Conservation (phyloP, 129 eudicot genomes). For the Helianthus tuberosus region DNA sequence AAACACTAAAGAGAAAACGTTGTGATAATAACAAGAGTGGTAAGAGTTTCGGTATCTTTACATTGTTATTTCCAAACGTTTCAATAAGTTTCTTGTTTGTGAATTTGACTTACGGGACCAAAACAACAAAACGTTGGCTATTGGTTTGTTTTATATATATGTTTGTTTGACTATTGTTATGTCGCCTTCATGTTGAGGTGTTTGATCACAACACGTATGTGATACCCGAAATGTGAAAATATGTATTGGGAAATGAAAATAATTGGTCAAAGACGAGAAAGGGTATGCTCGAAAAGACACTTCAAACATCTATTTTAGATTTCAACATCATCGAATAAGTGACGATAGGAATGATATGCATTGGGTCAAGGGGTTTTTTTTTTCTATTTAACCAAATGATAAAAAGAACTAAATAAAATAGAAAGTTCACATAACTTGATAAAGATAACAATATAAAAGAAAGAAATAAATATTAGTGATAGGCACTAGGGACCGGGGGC, state of each 20-base stretch:
- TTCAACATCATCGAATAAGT: background rate
- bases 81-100: background rate
- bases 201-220: background rate
- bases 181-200: background rate
- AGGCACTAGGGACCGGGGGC: too few relatives aligned
- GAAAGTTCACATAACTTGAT: too few relatives aligned
- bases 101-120: background rate
- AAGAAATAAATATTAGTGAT: too few relatives aligned
- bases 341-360: background rate
- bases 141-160: background rate
- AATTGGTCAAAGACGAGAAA: background rate
- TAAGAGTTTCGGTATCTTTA: too few relatives aligned
- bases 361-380: background rate
- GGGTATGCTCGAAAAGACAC: background rate
- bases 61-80: background rate
- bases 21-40: background rate
- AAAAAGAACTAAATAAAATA: too few relatives aligned
- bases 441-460: too few relatives aligned
- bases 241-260: background rate
- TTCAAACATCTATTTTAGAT: background rate
- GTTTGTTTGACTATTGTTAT: background rate
- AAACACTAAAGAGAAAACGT: background rate
- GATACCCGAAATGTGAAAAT: background rate
- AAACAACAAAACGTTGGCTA: background rate
- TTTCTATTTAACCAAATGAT: too few relatives aligned